Evolutionary conservation across 352 stramenopile species (phyloP).

Genomic region (Globisporangium acanthophoron): DNA sequence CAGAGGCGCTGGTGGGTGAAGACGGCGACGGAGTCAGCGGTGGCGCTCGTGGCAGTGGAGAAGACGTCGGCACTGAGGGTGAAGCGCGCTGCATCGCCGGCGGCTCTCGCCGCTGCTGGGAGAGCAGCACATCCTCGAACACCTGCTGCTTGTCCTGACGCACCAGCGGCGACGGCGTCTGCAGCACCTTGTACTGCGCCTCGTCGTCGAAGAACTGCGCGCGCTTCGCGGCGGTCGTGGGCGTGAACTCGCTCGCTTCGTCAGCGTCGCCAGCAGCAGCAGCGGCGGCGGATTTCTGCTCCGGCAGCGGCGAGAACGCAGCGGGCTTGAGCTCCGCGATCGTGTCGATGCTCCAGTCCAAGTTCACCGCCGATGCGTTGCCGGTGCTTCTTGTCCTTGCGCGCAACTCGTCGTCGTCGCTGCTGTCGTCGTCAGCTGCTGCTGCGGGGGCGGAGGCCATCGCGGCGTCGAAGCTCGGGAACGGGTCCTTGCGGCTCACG

Average conservation of each 20-base stretch:
- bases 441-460: constrained; percentile 16
- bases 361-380: constrained; percentile 1
- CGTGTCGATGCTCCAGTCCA: constrained; percentile 69
- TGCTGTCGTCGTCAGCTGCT: constrained; percentile 2
- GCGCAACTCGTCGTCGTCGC: background rate
- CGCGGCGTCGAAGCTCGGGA: constrained; percentile 40
- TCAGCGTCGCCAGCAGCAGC: constrained; percentile 5
- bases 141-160: constrained; percentile 10
- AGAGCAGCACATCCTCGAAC: too few relatives aligned
- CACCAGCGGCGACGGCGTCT: constrained; percentile 26
- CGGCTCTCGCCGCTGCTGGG: background rate
- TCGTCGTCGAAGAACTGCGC: constrained; percentile 50
- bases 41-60: too few relatives aligned
- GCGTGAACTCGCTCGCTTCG: background rate
- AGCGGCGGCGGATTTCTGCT: constrained; percentile 21
- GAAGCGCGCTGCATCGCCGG: background rate
- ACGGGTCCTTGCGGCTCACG: constrained; percentile 33
- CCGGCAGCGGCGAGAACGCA: constrained; percentile 37
- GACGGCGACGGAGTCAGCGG: too few relatives aligned
- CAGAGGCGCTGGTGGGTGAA: too few relatives aligned
- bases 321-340: constrained; percentile 55
- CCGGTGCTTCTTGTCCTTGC: constrained; percentile 2
- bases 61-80: too few relatives aligned
- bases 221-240: background rate
- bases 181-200: constrained; percentile 36